phyloP scores from a whole-genome alignment of 169 alveolate species.

The Cryptosporidium muris region DNA sequence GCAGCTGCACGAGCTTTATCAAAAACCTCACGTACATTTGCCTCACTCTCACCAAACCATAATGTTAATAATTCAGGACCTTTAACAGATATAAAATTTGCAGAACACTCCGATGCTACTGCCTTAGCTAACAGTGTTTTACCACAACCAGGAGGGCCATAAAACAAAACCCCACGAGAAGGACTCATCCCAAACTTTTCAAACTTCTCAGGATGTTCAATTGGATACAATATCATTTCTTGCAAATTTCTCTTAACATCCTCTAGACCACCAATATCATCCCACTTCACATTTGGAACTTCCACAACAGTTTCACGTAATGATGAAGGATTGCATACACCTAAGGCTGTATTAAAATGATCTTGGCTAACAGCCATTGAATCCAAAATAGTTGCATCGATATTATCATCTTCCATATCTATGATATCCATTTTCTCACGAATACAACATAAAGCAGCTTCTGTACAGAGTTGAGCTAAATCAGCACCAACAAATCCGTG shows the following conservation, averaged over 20 bases:
- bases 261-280: conserved; percentile 99
- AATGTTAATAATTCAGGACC: conserved; percentile 99
- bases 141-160: conserved; percentile 99
- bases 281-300: conserved; percentile 99
- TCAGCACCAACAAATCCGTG: conserved; percentile 99
- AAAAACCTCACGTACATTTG: conserved; percentile 99
- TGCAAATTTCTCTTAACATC: conserved; percentile 93
- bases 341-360: conserved; percentile 96
- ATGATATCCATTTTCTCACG: conserved; percentile 99
- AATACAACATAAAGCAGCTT: conserved; percentile 97
- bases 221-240: conserved; percentile 97
- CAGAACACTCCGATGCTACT: conserved; percentile 98
- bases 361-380: conserved; percentile 99
- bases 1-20: conserved; percentile 99
- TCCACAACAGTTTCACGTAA: conserved; percentile 98
- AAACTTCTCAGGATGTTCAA: conserved; percentile 95
- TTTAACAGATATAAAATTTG: conserved; percentile 98
- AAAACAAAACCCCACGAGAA: conserved; percentile 98
- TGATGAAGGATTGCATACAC: conserved; percentile 96
- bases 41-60: conserved; percentile 99
- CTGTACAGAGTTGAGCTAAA: conserved; percentile 96
- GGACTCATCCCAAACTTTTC: conserved; percentile 99
- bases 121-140: conserved; percentile 99
- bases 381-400: conserved; percentile 97
- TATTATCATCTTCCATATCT: conserved; percentile 94